Base-by-base conservation (phyloP, 176 grass and related monocot genomes). In the Cymbopogon citratus region DNA sequence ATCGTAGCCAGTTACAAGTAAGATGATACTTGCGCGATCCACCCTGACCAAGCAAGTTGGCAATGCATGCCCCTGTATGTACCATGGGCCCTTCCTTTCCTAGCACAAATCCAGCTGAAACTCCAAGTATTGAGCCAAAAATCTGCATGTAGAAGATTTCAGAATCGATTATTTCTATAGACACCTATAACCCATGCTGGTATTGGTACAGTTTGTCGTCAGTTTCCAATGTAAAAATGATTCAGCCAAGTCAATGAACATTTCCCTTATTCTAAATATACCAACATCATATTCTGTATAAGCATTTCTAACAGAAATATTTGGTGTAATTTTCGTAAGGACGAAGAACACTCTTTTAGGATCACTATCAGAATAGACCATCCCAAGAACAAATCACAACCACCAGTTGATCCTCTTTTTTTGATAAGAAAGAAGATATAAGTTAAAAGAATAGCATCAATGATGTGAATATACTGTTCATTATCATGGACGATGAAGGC, bases 31-130 rank as follows among this genome's bases (percentile, higher is more conserved):
- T 94, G 87, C 85, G 89, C 33, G 94, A 94, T 15, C 94, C 94
- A 40, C 94, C 94, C 80, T 97, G 94, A 64, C 94, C 91, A 57
- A 97, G 87, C 38, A 97, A 64, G 80, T 97, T 97, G 27, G 94
- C 94, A 76, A 97, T 94, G 8, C 94, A 97, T 3, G 94, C 89
- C 7, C 91, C 94, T 19, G 89, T 97, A 78, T 97, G 94, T 59
- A 97, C 94, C 94, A 97, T 92, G 29, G 94, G 94, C n/a, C 94
- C 94, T 77, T 97, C 94, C 75, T 97, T 97, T 29, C 94, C 94
- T 23, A 97, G 64, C 40, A 90, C 87, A 84, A 97, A 92, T 76
- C 94, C 94, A 86, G 91, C 91, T 34, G 94, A 94, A 52, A 97
- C 94, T 49, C 87, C 91, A 63, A 87, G 84, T 84, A 97, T 92